Evolutionary conservation across 495 filamentous ascomycete species (phyloP).

Genomic region (Penicillium tannophilum): DNA sequence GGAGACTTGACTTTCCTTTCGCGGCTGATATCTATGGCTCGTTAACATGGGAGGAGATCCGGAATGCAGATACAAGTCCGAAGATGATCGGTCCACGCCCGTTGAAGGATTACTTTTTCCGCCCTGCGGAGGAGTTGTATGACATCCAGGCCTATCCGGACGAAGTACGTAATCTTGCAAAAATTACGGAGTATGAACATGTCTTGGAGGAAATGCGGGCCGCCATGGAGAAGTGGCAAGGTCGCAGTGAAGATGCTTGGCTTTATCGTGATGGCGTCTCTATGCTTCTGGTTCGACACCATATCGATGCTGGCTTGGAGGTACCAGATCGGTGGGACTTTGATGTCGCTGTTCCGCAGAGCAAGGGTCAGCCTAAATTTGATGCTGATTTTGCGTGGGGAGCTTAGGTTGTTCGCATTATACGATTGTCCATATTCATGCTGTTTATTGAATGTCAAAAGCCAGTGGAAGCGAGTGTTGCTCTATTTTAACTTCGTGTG

Average conservation of each 20-base stretch:
- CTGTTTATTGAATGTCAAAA: background rate
- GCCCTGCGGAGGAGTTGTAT: constrained; percentile 45
- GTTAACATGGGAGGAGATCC: constrained; percentile 45
- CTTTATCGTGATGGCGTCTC: constrained; percentile 44
- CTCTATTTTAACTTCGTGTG: too few species aligned
- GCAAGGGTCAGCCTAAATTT: constrained; percentile 17
- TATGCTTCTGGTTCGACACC: constrained; percentile 29
- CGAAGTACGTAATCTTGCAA: constrained; percentile 41
- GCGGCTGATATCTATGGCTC: constrained; percentile 47
- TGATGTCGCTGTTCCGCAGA: constrained; percentile 30
- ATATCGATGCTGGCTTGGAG: constrained; percentile 39
- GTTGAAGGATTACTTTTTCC: constrained; percentile 42
- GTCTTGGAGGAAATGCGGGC: constrained; percentile 32
- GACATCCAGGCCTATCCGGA: constrained; percentile 42
- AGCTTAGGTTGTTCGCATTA: background rate
- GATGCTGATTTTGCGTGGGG: constrained; percentile 21
- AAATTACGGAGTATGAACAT: constrained; percentile 22
- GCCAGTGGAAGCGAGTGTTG: too few species aligned
- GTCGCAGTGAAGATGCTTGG: constrained; percentile 43
- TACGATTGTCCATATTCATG: background rate
- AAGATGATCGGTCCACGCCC: constrained; percentile 40
- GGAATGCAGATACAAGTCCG: constrained; percentile 30
- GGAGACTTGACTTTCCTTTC: constrained; percentile 49
- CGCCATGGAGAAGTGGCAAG: constrained; percentile 41
- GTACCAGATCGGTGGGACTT: constrained; percentile 47